Conservation (phyloP, 371 early-diverging fungal species). For the Mortierella sp. region DNA sequence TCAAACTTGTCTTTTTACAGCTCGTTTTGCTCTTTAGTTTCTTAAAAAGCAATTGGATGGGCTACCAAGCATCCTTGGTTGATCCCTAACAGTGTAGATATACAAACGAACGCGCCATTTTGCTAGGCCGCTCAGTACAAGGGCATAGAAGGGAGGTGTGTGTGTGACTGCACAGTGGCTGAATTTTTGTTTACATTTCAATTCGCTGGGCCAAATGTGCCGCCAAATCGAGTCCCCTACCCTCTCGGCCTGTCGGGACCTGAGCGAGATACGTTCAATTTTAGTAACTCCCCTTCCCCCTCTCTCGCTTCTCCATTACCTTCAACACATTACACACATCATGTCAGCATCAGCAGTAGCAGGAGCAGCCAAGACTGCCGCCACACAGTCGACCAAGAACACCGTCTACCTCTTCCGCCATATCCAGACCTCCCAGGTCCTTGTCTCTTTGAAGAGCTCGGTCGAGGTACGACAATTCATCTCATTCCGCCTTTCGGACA, state of each 20-base stretch:
- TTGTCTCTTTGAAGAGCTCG: slow-evolving; percentile 59
- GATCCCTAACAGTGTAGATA: too few relatives aligned
- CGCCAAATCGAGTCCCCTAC: neutral
- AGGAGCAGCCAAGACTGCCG: slow-evolving; percentile 39
- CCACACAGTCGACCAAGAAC: slow-evolving; percentile 24
- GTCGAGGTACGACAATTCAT: slow-evolving; percentile 35
- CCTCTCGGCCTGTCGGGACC: slow-evolving; percentile 2
- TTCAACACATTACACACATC: slow-evolving; percentile 13
- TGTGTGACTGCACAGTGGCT: slow-evolving; percentile 10
- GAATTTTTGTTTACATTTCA: slow-evolving; percentile 12
- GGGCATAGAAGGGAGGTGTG: too few relatives aligned
- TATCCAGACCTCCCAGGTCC: slow-evolving; percentile 72
- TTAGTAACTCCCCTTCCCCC: neutral
- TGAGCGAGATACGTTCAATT: neutral
- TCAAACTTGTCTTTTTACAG: neutral
- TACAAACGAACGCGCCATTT: neutral
- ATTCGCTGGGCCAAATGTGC: neutral
- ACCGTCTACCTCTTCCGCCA: slow-evolving; percentile 70
- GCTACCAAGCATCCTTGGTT: too few relatives aligned
- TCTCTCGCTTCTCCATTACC: neutral
- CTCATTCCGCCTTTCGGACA: too few relatives aligned
- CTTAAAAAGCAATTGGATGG: too few relatives aligned
- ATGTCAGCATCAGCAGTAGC: slow-evolving; percentile 53
- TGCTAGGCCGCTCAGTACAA: neutral
- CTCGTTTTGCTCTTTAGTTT: too few relatives aligned